Evolutionary conservation across 768 basidiomycete genomes (phyloP), one percentile per base, ranked within the genome.

Genomic region (Termitomyces sp.): DNA sequence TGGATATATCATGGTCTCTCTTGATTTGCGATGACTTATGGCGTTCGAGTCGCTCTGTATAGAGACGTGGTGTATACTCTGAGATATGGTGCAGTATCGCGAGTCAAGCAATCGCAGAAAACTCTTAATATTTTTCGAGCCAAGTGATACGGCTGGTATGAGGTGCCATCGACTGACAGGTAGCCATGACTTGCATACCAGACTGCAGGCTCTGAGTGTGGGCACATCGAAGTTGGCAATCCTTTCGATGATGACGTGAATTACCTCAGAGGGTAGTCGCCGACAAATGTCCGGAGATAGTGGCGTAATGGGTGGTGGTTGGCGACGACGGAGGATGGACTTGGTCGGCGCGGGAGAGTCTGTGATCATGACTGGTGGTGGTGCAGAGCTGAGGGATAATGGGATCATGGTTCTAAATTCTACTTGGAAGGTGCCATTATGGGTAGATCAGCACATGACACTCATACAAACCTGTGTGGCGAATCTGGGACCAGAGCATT

Each of bases 361-460:
- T 18, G 52, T 52, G 47, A 56, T 60, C n/a, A 40, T 36, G 25
- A 2, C 31, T 39, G 43, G 32, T 53, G n/a, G 55, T 54, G 18
- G 53, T 57, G 50, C 41, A 53, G 50, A 22, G 40, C 22, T 45
- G 42, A 52, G 32, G 18, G 53, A 46, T 60, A 43, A 41, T 33
- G 56, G 59, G 53, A 60, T 60, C 59, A 60, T 35, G 45, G 31
- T 52, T 57, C 38, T 59, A 33, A 42, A 54, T 48, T 43, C 52
- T 54, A 50, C n/a, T n/a, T 51, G 41, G 41, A 57, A 54, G 56
- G 52, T 60, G 59, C 56, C 56, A 60, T 54, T 54, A 48, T n/a
- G n/a, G n/a, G 53, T 57, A 45, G 52, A 60, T 60, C 59, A 60
- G 56, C 59, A 60, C 59, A 60, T 60, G 59, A 57, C 59, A 59